Evolutionary conservation across 306 rosid genomes (phyloP), one percentile per base, ranked within the genome.

Genomic region (Prunus armeniaca): DNA sequence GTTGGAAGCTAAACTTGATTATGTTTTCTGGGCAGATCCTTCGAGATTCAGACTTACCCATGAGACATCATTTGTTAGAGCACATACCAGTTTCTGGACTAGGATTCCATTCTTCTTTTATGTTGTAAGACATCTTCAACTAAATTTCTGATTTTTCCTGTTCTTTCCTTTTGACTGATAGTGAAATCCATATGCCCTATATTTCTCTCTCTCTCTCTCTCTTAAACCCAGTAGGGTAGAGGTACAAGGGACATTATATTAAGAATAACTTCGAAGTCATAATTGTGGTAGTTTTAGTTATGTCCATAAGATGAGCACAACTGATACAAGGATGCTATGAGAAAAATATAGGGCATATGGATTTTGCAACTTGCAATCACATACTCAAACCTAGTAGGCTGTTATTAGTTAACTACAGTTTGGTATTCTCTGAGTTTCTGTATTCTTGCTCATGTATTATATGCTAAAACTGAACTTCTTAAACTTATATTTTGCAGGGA

Each of bases 31-130:
- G 61, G 80, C 83, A 90, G 98, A 87, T 89, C 85, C 88, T 71
- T 78, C 93, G 74, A 88, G 91, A 82, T 88, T 92, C 83, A 87
- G 97, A 83, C 96, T 95, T 81, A 83, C 96, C 77, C 98, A 88
- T 45, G 91, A 95, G 83, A 92, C 96, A 77, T 92, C 98, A 69
- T 95, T 95, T 68, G 97, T 92, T 54, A 86, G 87, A 88, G 92
- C 91, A 13, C 98, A 95, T 83, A 77, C 91, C 67, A 88, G 89
- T 65, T 86, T 78, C 84, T 92, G 97, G 98, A 88, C 91, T 9
- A 85, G 70, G 80, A 80, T 81, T 82, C 87, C 97, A 5, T 15
- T 92, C 58, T 88, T 88, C 75, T 95, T 89, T 77, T 95, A 90
- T 72, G 41, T 95, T 75, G 98, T 92, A 82, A 88, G 98, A 46